phyloP scores from a whole-genome alignment of 2,329 filamentous ascomycete species.

The Rutstroemia sp. region DNA sequence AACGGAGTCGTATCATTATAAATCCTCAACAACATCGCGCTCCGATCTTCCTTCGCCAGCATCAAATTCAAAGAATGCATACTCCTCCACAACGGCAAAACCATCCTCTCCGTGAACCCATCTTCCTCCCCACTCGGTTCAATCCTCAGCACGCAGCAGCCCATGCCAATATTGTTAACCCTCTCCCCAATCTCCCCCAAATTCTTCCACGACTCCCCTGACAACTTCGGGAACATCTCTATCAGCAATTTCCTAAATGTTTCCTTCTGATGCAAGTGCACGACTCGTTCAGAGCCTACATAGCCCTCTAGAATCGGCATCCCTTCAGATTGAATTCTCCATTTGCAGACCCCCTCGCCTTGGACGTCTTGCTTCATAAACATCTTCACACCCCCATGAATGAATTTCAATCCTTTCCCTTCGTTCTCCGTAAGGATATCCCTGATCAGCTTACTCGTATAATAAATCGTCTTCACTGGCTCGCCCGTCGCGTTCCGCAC shows the following conservation, averaged over 20 bases:
- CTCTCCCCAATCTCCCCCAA: conserved; percentile 84
- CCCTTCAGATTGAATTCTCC: conserved; percentile 94
- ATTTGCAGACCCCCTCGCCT: conserved; percentile 76
- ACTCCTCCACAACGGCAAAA: conserved; percentile 90
- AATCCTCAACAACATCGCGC: conserved; percentile 82
- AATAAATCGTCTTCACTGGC: conserved; percentile 93
- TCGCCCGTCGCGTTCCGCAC: conserved; percentile 87
- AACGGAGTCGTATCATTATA: conserved; percentile 85
- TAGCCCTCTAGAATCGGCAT: conserved; percentile 87
- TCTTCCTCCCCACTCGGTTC: conserved; percentile 61
- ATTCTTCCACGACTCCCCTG: conserved; percentile 63
- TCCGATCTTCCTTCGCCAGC: conserved; percentile 94
- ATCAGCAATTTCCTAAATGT: conserved; percentile 78
- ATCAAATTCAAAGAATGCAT: conserved; percentile 90
- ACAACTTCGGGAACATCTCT: conserved; percentile 94
- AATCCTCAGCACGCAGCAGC: conserved; percentile 83
- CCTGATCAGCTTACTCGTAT: conserved; percentile 76
- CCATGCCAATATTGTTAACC: conserved; percentile 73
- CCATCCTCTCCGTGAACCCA: conserved; percentile 68
- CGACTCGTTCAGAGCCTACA: conserved; percentile 69
- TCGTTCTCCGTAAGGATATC: conserved; percentile 85
- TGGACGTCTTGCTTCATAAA: conserved; percentile 97
- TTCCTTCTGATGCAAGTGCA: conserved; percentile 67
- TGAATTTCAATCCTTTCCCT: conserved; percentile 85
- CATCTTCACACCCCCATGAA: conserved; percentile 97